phyloP scores from a whole-genome alignment of 2,329 filamentous ascomycete species.

The Gremmenia infestans region DNA sequence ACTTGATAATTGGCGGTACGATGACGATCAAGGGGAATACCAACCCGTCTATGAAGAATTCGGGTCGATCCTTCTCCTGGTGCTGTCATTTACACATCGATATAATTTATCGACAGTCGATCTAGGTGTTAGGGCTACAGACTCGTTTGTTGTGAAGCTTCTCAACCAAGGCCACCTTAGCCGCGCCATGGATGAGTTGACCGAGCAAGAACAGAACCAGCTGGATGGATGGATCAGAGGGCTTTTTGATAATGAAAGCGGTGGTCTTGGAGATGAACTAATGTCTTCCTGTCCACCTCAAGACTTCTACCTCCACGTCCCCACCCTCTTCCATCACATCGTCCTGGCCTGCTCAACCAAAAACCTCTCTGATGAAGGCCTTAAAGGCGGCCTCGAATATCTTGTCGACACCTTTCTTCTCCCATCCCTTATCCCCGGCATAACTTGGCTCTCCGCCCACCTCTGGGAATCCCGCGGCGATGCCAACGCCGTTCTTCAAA shows the following conservation, averaged over 20 bases:
- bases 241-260: constrained; percentile 68
- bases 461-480: constrained; percentile 63
- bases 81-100: constrained; percentile 70
- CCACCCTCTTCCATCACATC: constrained; percentile 71
- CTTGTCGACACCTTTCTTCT: constrained; percentile 74
- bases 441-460: constrained; percentile 66
- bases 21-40: constrained; percentile 78
- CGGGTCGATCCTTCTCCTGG: constrained; percentile 67
- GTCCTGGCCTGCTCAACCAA: constrained; percentile 64
- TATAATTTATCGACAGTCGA: constrained; percentile 63
- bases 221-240: constrained; percentile 72
- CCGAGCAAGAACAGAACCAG: constrained; percentile 57
- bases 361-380: constrained; percentile 60
- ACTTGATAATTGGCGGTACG: constrained; percentile 74
- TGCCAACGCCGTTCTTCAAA: constrained; percentile 63
- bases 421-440: constrained; percentile 70
- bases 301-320: constrained; percentile 74
- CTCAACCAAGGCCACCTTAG: constrained; percentile 55
- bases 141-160: constrained; percentile 66
- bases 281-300: constrained; percentile 79
- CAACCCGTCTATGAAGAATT: constrained; percentile 86
- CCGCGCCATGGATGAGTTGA: constrained; percentile 54
- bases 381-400: constrained; percentile 74
- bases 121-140: constrained; percentile 52
- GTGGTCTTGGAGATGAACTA: constrained; percentile 71